These are phyloP conservation scores for Pyrenochaeta sp. DNA, from an alignment of 2,329 filamentous ascomycete genomes.

Conservation along the genomic window DNA sequence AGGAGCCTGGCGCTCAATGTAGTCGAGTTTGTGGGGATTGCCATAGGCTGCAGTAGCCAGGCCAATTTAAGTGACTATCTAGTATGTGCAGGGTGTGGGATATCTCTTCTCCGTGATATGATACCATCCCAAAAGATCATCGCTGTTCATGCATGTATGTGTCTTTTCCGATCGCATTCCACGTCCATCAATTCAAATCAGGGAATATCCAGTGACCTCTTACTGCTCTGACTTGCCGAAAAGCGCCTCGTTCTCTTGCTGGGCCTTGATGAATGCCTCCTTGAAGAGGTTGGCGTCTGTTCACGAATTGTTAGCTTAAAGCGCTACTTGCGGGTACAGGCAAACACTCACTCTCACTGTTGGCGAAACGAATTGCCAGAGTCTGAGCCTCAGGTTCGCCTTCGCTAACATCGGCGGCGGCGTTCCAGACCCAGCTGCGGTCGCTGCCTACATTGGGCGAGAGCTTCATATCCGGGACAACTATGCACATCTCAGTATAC, in stretches of 20 bases:
- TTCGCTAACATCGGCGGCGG: slow-evolving; percentile 96
- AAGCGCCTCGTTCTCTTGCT: slow-evolving; percentile 92
- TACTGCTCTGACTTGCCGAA: slow-evolving; percentile 66
- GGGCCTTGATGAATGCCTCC: slow-evolving; percentile 95
- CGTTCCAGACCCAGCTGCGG: slow-evolving; percentile 99
- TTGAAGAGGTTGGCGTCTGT: slow-evolving; percentile 96
- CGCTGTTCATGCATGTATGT: slow-evolving; percentile 39
- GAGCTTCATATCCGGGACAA: slow-evolving; percentile 98
- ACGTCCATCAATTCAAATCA: slow-evolving; percentile 14
- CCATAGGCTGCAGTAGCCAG: slow-evolving; percentile 31
- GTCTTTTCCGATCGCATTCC: slow-evolving; percentile 13
- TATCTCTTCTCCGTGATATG: slow-evolving; percentile 40
- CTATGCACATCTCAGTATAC: slow-evolving; percentile 57
- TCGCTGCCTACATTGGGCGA: slow-evolving; percentile 97
- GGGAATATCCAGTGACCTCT: slow-evolving; percentile 23
- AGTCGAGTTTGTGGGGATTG: slow-evolving; percentile 15
- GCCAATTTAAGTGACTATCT: slow-evolving; percentile 45
- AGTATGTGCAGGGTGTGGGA: slow-evolving; percentile 46
- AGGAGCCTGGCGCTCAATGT: no score
- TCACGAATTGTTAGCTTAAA: slow-evolving; percentile 32
- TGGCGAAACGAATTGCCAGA: slow-evolving; percentile 95
- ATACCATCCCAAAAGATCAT: slow-evolving; percentile 37
- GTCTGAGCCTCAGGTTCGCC: slow-evolving; percentile 96
- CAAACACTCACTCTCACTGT: slow-evolving; percentile 80
- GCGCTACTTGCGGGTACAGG: background rate